Percentiles rank a stretch among this genome's conserved stretches.
phyloP scores from a whole-genome alignment of 306 rosid genomes.

The Gleditsia sinensis region DNA sequence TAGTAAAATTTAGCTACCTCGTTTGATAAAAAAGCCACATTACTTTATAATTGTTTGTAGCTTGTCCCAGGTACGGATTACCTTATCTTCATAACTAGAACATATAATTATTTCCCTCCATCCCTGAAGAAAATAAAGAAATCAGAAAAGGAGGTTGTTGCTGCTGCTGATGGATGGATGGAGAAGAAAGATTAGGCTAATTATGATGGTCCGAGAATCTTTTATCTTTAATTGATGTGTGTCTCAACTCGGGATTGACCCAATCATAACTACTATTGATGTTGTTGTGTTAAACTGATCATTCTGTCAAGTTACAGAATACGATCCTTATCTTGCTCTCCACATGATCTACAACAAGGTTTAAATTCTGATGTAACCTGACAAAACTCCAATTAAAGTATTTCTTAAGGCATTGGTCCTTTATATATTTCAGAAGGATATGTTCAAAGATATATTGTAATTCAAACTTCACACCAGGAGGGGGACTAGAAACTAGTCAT shows the following conservation, averaged over 20 bases:
- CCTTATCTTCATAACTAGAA: neutral
- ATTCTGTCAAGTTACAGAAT: neutral
- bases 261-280: constrained; percentile 33
- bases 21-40: neutral
- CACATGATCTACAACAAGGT: neutral
- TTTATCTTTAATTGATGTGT: constrained; percentile 31
- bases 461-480: neutral
- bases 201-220: constrained; percentile 52
- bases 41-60: neutral
- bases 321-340: neutral
- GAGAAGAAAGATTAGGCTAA: constrained; percentile 47
- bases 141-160: constrained; percentile 12
- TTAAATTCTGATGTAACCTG: neutral
- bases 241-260: constrained; percentile 46
- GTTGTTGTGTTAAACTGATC: neutral
- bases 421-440: neutral
- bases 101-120: neutral
- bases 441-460: constrained; percentile 1
- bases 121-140: neutral
- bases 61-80: neutral
- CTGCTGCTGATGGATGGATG: constrained; percentile 27
- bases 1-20: neutral
- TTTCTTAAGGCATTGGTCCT: neutral
- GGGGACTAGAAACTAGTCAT: constrained; percentile 1
- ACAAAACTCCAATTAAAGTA: neutral